These are phyloP conservation scores for Boletus reticulatus DNA, from an alignment of 768 basidiomycete genomes.

Conservation along the genomic window DNA sequence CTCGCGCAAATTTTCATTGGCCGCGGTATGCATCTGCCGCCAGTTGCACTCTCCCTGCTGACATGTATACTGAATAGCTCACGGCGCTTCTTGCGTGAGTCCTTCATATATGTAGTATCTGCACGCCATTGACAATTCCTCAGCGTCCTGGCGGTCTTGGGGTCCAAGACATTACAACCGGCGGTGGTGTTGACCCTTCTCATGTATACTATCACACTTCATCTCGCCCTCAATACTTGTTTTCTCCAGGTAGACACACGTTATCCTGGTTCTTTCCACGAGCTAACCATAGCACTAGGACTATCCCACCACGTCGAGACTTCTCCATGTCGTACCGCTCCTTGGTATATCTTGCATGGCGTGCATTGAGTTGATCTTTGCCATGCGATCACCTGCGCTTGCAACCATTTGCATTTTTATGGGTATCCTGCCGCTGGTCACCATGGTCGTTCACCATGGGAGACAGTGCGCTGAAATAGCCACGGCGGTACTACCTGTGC, in stretches of 20 bases:
- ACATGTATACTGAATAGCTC: not conserved
- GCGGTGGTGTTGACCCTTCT: slow-evolving; percentile 5
- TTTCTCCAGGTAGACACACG: not conserved
- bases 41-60: too few relatives aligned
- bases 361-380: slow-evolving; percentile 3
- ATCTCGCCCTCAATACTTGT: slow-evolving; percentile 5
- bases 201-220: slow-evolving; percentile 24
- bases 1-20: not conserved
- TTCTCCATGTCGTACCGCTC: slow-evolving; percentile 19
- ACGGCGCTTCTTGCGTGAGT: not conserved
- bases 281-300: too few relatives aligned
- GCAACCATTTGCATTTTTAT: slow-evolving; percentile 4
- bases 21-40: not conserved
- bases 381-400: slow-evolving; percentile 8
- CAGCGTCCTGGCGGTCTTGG: not conserved
- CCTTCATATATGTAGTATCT: not conserved
- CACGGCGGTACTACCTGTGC: not conserved
- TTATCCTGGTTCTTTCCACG: too few relatives aligned
- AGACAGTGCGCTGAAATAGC: not conserved
- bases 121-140: not conserved
- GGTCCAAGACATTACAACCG: too few relatives aligned
- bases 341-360: slow-evolving; percentile 11
- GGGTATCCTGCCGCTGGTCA: slow-evolving; percentile 11
- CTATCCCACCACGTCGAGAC: not conserved
- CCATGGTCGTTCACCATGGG: not conserved